Evolutionary conservation across 108 stramenopile genomes (phyloP), one percentile per base, ranked within the genome.

Genomic region (Conticribra guillardii): DNA sequence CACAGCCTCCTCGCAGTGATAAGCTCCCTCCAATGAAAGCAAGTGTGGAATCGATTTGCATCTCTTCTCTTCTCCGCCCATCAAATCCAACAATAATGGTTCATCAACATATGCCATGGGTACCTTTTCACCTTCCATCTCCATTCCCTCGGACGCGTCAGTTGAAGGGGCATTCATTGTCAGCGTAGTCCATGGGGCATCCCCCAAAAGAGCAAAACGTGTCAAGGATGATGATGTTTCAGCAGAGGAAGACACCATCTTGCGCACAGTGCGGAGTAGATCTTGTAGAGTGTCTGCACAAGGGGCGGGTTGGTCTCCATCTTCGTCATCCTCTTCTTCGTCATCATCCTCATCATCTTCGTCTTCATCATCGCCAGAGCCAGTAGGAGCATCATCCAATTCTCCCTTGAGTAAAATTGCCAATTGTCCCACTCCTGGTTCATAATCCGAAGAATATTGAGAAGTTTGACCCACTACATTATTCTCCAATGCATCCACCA

Each of bases 261-360:
- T 76, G 14, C 79, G 57, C 4, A 78, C 79, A 8, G 85, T 72
- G 22, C 88, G 82, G 3, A 86, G 45, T 56, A 90, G 80, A 68
- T 95, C 93, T 71, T 95, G 93, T 60, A 92, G 64, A 19, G 87
- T 90, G 57, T 95, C 91, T 2, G 79, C 79, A 64, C 91, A 95
- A 31, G 78, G 75, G 7, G 77, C 44, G 24, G 51, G 79, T 21
- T 82, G 84, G n/a, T 79, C 83, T 21, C 71, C 86, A 24, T 85
- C 87, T 5, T 79, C 87, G n/a, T 88, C 88, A 19, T 88, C 88
- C 0, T 78, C 84, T 0, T 81, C 83, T 0, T 82, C 82, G 4
- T 78, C 75, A 0, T 65, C 74, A 22, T 83, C 82, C 0, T 78
- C 83, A 0, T 89, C 89, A 9, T 88, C 85, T 3, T 90, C 89